Base-by-base conservation (phyloP, 441 rosid genomes). In the Bruguiera hainesii region DNA sequence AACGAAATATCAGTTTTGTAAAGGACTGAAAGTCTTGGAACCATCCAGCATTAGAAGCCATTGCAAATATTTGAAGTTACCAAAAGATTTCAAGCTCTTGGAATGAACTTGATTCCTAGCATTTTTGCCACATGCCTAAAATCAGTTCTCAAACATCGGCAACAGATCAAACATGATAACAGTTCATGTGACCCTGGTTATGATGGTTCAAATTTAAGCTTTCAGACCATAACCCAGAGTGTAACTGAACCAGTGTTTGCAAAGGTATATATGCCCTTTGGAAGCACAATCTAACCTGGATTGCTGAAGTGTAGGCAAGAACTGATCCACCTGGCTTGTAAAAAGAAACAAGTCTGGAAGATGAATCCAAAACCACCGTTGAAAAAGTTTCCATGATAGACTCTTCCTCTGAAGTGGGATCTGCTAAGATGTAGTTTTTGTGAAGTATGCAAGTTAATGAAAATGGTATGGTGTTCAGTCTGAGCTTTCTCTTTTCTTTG, bases 371-470 rank as follows among this genome's bases (percentile, higher is more conserved):
- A 65, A 89, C 97, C 64, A 89, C 85, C 0, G 91, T 89, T 63
- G 85, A 80, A 23, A 75, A 63, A 35, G 98, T 90, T 80, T 90
- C 92, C 96, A 90, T 88, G 66, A 89, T 78, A 7, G 90, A 80
- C 73, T 90, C 99, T 84, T 95, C 99, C 81, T 92, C 96, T 1
- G 89, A 79, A 31, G 91, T 90, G 25, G 99, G 97, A 75, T 90
- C 98, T 28, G 87, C 91, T 78, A 92, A 71, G 70, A 92, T 86
- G 79, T 90, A 82, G 42, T 81, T 92, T 81, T 86, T 90, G 84
- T 92, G 87, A 70, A 95, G 93, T 64, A 87, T 65, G 73, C 90
- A 87, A 23, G 97, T 92, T 73, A 95, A 79, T 37, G 96, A 89
- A 75, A 86, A 89, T 0, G 98, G 96, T 20, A 81, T 77, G 83